Conservation (phyloP, 192 early-diverging fungal genomes). For the Funneliformis geosporum region DNA sequence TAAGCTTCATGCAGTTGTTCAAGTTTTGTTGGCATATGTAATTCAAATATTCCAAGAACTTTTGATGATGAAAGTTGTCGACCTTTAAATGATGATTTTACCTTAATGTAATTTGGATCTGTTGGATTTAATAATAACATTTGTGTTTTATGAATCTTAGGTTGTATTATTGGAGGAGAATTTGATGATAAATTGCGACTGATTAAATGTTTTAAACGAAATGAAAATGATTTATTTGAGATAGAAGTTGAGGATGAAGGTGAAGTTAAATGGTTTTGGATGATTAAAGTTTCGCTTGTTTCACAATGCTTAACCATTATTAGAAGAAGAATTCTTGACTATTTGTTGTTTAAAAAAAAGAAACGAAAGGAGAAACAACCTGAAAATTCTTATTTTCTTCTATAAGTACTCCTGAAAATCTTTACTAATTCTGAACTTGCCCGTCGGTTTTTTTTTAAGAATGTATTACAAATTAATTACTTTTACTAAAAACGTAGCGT, state of each 20-base stretch:
- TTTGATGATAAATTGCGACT: neutral
- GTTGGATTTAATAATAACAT: neutral
- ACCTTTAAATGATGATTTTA: neutral
- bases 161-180: neutral
- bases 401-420: too few relatives aligned
- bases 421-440: too few relatives aligned
- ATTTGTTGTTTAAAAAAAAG: too few relatives aligned
- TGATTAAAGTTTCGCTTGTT: neutral
- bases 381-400: too few relatives aligned
- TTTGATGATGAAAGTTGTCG: neutral
- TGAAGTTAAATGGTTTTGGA: neutral
- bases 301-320: neutral
- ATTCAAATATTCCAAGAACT: slow-evolving; percentile 1
- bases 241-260: neutral
- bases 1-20: neutral
- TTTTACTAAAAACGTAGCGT: too few relatives aligned
- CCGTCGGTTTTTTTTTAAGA: too few relatives aligned
- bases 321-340: neutral
- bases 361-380: too few relatives aligned
- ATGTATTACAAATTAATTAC: too few relatives aligned
- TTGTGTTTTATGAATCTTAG: neutral
- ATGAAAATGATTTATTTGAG: neutral
- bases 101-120: neutral
- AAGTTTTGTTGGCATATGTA: slow-evolving; percentile 16
- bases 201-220: neutral